These are phyloP conservation scores for Tetrahymena elliotti DNA, from an alignment of 73 alveolate genomes.

Conservation along the genomic window DNA sequence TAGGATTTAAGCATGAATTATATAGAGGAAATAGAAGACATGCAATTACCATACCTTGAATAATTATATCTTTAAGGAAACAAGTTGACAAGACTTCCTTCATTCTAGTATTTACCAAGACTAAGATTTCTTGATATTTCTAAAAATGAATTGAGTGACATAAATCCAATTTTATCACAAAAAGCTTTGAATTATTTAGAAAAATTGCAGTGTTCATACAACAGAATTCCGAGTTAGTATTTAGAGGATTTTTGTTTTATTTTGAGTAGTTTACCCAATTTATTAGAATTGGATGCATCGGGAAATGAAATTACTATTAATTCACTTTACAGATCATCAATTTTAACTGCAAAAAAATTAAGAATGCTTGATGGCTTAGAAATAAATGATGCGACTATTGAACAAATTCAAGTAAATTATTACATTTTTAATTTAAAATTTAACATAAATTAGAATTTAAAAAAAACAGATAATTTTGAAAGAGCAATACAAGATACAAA, in stretches of 20 bases:
- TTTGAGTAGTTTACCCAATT: neutral
- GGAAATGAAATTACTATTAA: slow-evolving; percentile 9
- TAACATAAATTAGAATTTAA: neutral
- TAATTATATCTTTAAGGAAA: slow-evolving; percentile 11
- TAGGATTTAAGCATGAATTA: neutral
- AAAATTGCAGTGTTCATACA: neutral
- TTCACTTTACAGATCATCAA: slow-evolving; percentile 1
- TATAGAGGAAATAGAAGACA: slow-evolving; percentile 3
- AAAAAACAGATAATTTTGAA: slow-evolving; percentile 1
- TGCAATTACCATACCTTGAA: slow-evolving; percentile 23
- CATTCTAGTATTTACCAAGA: slow-evolving; percentile 4
- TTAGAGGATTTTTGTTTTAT: neutral
- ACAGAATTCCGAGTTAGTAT: neutral
- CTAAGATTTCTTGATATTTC: slow-evolving; percentile 11
- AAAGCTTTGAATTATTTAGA: slow-evolving; percentile 11
- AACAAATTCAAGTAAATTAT: neutral
- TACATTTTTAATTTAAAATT: too few species aligned
- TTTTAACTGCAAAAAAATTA: slow-evolving; percentile 3
- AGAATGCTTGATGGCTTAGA: slow-evolving; percentile 2
- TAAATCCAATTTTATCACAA: neutral
- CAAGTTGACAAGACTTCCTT: slow-evolving; percentile 8
- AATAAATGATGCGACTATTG: neutral
- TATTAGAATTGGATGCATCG: slow-evolving; percentile 3
- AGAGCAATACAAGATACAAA: slow-evolving; percentile 7
- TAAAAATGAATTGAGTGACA: neutral